Evolutionary conservation across 2,329 filamentous ascomycete species (phyloP).

Genomic region (Ascochyta lentis): DNA sequence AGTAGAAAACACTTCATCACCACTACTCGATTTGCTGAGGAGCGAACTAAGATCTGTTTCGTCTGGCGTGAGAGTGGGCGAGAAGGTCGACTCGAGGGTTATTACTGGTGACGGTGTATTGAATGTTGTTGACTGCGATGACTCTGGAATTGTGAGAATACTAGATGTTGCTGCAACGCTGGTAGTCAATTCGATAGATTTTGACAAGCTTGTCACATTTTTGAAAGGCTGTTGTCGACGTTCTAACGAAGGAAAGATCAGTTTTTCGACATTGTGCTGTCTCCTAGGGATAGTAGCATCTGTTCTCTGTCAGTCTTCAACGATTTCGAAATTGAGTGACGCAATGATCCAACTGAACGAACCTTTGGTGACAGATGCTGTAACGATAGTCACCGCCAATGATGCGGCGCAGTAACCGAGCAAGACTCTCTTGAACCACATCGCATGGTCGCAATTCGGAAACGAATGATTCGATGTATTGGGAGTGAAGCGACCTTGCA

Average conservation of each 20-base stretch:
- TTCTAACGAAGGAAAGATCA: constrained; percentile 7
- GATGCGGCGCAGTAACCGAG: constrained; percentile 19
- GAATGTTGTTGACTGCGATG: not conserved
- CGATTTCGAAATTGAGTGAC: not conserved
- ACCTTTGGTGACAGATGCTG: constrained; percentile 11
- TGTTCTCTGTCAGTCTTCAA: not conserved
- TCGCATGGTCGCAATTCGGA: constrained; percentile 42
- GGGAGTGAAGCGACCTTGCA: constrained; percentile 30
- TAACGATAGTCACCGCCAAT: constrained; percentile 8
- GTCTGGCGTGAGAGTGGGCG: not conserved
- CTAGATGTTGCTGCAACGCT: not conserved
- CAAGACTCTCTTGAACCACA: constrained; percentile 44
- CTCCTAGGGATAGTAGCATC: not conserved
- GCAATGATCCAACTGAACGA: not conserved
- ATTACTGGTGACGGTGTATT: not conserved
- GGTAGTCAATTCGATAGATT: not conserved
- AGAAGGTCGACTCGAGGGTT: not conserved
- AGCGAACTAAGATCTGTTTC: not conserved
- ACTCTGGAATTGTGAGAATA: not conserved
- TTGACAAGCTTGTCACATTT: constrained; percentile 15
- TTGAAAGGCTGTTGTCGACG: constrained; percentile 9
- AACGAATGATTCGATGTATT: constrained; percentile 31
- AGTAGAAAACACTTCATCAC: not conserved
- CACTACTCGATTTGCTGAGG: not conserved
- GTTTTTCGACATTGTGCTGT: not conserved